Conservation (phyloP, 345 rosid genomes). For the Salix dunnii region DNA sequence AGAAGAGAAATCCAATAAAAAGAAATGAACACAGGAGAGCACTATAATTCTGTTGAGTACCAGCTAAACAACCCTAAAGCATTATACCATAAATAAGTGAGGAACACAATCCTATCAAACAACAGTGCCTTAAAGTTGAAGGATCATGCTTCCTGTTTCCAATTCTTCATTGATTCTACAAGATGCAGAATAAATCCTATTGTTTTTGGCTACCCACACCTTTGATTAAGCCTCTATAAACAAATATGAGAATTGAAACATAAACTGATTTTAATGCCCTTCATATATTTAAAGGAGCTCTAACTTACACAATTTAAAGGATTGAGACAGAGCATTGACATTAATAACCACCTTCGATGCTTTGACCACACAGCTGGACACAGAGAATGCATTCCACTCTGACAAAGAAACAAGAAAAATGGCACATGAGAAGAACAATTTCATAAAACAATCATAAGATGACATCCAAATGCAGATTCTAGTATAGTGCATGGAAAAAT, state of each 20-base stretch:
- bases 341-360: constrained; percentile 93
- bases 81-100: not conserved
- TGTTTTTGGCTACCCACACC: constrained; percentile 2
- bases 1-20: not conserved
- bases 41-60: not conserved
- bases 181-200: not conserved
- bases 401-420: constrained; percentile 21
- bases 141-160: not conserved
- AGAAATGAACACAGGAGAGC: not conserved
- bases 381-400: constrained; percentile 95
- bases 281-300: constrained; percentile 3
- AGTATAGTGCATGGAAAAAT: not conserved
- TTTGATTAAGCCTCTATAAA: not conserved
- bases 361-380: constrained; percentile 99
- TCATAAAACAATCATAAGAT: constrained; percentile 6
- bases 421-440: constrained; percentile 5
- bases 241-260: not conserved
- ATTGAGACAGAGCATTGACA: constrained; percentile 95
- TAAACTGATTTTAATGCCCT: not conserved
- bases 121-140: not conserved
- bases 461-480: not conserved
- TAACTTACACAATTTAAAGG: constrained; percentile 85
- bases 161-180: not conserved
- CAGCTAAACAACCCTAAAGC: not conserved
- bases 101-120: not conserved